Evolutionary conservation across 1,284 basidiomycete species (phyloP).

Genomic region (Trametes sp.): DNA sequence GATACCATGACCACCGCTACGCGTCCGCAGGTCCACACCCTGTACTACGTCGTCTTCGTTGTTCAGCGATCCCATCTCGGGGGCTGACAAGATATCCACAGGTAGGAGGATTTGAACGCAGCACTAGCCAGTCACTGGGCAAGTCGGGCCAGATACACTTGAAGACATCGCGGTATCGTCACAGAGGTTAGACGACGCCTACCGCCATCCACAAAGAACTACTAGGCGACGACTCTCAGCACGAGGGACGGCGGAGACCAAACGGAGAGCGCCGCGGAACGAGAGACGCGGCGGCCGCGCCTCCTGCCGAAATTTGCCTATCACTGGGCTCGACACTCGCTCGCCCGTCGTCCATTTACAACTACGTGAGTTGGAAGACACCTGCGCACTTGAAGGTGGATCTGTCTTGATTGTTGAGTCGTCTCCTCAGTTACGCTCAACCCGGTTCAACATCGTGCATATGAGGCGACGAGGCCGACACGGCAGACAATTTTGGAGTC

Average conservation of each 20-base stretch:
- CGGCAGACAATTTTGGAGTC: neutral
- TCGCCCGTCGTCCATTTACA: neutral
- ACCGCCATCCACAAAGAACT: neutral
- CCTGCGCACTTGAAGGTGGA: neutral
- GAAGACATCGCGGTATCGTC: neutral
- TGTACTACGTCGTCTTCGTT: no score
- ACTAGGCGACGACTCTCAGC: neutral
- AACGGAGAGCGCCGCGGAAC: conserved; percentile 14
- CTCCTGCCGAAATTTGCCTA: neutral
- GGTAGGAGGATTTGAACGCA: no score
- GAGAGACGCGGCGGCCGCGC: conserved; percentile 8
- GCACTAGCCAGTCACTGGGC: no score
- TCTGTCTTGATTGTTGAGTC: neutral
- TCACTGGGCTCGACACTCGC: neutral
- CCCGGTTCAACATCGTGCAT: no score
- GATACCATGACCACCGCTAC: no score
- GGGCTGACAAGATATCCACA: neutral
- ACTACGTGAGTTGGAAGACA: neutral
- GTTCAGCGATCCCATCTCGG: no score
- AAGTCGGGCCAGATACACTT: neutral
- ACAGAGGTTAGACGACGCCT: neutral
- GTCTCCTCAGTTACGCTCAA: no score
- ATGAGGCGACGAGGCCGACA: neutral
- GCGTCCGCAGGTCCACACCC: no score
- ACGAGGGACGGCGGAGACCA: conserved; percentile 14